Base-by-base conservation (phyloP, 2,329 filamentous ascomycete species). In the Setomelanomma holmii region DNA sequence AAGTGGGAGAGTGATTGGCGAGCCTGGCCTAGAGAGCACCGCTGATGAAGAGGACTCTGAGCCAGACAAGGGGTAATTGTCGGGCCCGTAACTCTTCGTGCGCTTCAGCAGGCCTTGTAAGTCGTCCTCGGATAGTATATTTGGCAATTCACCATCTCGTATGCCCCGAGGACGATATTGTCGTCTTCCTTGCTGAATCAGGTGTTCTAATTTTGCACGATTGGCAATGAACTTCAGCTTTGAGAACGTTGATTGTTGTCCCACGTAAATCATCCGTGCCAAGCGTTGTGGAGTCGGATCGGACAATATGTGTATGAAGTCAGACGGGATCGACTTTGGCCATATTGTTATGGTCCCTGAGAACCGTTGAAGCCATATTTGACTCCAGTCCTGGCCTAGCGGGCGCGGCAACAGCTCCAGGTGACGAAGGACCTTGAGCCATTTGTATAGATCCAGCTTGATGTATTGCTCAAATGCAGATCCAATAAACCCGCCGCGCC, bases 401-500 rank as follows among this genome's bases (percentile, higher is more conserved):
- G 91, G 92, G 0, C 95, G 86, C 0, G 95, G 95, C 0, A 99
- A 84, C 4, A 99, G 82, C 75, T 99, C 95, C 0, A 98, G 84
- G 70, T 97, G 92, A 1, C 93, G 88, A 36, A 98, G 84, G 17
- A 99, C 93, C 71, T 95, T 95, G 34, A 99, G 86, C 92, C 95
- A 99, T 79, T 99, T 99, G 66, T 90, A 96, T 63, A 99, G 83
- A 74, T 99, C 95, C 20, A 99, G 86, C 75, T 98, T 98, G 71
- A 99, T 85, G 71, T 95, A 96, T 74, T 97, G 92, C 75, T 99
- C 95, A 5, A 89, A 86, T 0, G 95, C 93, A 5, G 89, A 93
- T 57, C 95, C 93, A 12, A 99, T 82, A 76, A 96, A 99, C 1
- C 95, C 95, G 34, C 95, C 95, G 46, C 95, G 88, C 95, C 95